Evolutionary conservation across 805 yeast species (phyloP), one percentile per base, ranked within the genome.

Genomic region (Komagataella pseudopastoris): DNA sequence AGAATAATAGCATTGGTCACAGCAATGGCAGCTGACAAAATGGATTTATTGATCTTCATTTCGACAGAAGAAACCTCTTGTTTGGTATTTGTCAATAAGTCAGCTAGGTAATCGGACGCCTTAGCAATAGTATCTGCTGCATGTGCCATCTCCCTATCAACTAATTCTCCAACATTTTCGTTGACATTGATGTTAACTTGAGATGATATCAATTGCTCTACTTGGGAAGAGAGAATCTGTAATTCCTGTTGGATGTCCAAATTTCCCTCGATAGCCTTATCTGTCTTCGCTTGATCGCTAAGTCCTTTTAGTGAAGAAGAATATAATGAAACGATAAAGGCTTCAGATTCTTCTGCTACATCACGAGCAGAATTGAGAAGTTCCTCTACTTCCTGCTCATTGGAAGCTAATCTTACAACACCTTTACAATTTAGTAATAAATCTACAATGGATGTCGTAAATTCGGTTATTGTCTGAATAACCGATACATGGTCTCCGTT

Each of bases 1-100:
- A 76, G 70, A 5, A 84, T 80, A 50, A 88, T 83, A 1, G 96
- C 88, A 54, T 82, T 78, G 1, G 91, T 86, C 24, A 88, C 83
- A 10, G 88, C 86, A 53, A 83, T 76, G 0, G 96, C 93, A 18
- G 91, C 87, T 2, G 83, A 70, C 47, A 88, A 68, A 52, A 89
- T 79, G 0, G 91, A 85, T 59, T 82, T 87, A 63, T 85, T 87
- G 47, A 88, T 78, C 59, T 83, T 83, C 50, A 80, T 63, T 55
- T 85, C 83, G 45, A 76, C 75, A 14, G 79, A 73, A 6, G 79
- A 71, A 46, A 80, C 60, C 16, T 70, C 66, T 20, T 85, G 79
- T 56, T 78, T 76, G 8, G 77, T 72, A 52, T 66, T 66, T n/a
- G 64, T 55, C 58, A 84, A 63, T 50, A 87, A 70, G 18, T 66